These are phyloP conservation scores for Amoebophrya sp. DNA, from an alignment of 169 alveolate genomes.

Conservation along the genomic window DNA sequence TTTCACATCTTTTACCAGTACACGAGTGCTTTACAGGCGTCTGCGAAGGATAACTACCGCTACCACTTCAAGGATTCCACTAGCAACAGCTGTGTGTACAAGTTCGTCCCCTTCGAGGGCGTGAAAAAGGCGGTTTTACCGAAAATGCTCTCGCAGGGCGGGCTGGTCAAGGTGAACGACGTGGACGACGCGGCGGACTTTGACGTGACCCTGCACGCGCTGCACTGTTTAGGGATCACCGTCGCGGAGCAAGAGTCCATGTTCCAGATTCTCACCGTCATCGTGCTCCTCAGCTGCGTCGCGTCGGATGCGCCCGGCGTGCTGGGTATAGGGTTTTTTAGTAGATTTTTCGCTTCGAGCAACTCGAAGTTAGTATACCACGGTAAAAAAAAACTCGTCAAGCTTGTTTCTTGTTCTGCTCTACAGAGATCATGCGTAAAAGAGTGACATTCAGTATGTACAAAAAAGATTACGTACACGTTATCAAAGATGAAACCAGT, in stretches of 20 bases:
- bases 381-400: too few relatives aligned
- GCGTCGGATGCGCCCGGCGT: background rate
- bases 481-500: too few relatives aligned
- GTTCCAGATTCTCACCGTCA: background rate
- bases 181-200: background rate
- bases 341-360: too few relatives aligned
- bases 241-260: background rate
- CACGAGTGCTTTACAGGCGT: background rate
- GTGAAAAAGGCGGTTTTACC: background rate
- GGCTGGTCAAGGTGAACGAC: background rate
- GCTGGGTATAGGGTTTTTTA: too few relatives aligned
- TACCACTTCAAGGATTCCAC: background rate
- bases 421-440: too few relatives aligned
- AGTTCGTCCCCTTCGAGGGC: conserved; percentile 10
- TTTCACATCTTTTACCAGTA: background rate
- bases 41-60: background rate
- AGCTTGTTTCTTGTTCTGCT: too few relatives aligned
- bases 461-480: too few relatives aligned
- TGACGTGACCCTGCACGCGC: background rate
- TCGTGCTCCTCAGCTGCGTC: conserved; percentile 20
- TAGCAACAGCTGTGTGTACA: background rate
- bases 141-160: background rate
- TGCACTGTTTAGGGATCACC: background rate
- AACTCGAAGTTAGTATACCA: too few relatives aligned
- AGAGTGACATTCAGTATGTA: too few relatives aligned